A percentile compares a stretch with the other conserved stretches of the same genome.
Conservation (phyloP, 2,329 filamentous ascomycete species). For the Orbilia blumenaviensis region DNA sequence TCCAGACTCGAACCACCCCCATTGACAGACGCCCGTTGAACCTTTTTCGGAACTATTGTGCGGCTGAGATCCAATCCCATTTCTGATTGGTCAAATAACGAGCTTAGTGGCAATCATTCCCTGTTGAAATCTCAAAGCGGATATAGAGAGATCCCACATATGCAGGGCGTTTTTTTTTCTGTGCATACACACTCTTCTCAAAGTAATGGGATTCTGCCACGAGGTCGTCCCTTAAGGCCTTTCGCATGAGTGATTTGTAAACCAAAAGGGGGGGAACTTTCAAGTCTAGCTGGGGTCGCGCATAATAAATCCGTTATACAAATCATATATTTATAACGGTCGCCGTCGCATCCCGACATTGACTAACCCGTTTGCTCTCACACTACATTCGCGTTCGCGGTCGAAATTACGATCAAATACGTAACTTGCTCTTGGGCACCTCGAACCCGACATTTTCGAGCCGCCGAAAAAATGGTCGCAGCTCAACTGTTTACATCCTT, state of each 20-base stretch:
- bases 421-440: not conserved
- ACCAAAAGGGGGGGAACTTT: not conserved
- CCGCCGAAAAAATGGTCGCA: not conserved
- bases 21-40: too few relatives aligned
- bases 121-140: not conserved
- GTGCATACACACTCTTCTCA: too few relatives aligned
- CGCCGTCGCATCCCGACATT: not conserved
- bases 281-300: too few relatives aligned
- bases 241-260: constrained; percentile 11
- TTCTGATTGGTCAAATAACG: not conserved
- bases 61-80: not conserved
- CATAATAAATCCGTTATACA: too few relatives aligned
- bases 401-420: too few relatives aligned
- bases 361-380: not conserved
- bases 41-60: not conserved
- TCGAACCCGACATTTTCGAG: not conserved
- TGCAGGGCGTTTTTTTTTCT: constrained; percentile 6
- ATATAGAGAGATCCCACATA: not conserved
- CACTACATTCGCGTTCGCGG: not conserved
- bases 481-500: not conserved
- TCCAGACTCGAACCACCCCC: constrained; percentile 5
- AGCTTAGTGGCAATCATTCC: not conserved
- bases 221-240: not conserved
- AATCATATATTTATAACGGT: not conserved
- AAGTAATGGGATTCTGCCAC: constrained; percentile 1